Evolutionary conservation across 805 yeast species (phyloP), one percentile per base, ranked within the genome.

Genomic region (Yarrowia sp.): DNA sequence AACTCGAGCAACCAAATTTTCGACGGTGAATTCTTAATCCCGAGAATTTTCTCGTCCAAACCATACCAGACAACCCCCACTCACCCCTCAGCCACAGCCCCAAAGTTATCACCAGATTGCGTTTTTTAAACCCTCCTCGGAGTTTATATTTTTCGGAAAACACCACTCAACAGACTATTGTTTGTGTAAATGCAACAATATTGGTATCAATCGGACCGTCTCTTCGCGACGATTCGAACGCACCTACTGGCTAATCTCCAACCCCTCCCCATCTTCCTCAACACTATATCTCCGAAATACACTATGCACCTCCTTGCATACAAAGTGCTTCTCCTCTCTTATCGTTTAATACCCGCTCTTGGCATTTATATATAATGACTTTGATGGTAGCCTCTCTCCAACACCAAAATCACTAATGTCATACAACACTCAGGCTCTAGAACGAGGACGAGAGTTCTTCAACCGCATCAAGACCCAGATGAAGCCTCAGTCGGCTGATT

Each of bases 401-500:
- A 33, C 33, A 48, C 31, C 39, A 4, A n/a, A 17, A 9, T 3
- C 28, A 22, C 28, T 22, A 14, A 48, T 48, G 55, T 48, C 55
- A 4, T 48, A 17, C 55, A 48, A 48, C 41, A 35, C 55, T 6
- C 28, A 48, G 41, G 55, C 55, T 35, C 41, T 48, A 32, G 55
- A 48, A 11, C 55, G 55, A n/a, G 55, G 55, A 6, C 41, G 55
- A 41, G 55, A 35, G 41, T 48, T 48, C 35, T 48, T 48, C 55
- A 33, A 48, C 41, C 55, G 55, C 6, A 48, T 48, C 41, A 48
- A 48, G 41, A 28, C 17, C 55, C n/a, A 8, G 3, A 48, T 48
- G 55, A 48, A 39, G 13, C 13, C 35, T 8, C 55, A 48, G 14
- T 17, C 55, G 8, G 41, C 33, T 4, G 8, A 14, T 8, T 5